These are phyloP conservation scores for Maudiozyma pseudohumilis DNA, from an alignment of 805 yeast species.

Conservation along the genomic window DNA sequence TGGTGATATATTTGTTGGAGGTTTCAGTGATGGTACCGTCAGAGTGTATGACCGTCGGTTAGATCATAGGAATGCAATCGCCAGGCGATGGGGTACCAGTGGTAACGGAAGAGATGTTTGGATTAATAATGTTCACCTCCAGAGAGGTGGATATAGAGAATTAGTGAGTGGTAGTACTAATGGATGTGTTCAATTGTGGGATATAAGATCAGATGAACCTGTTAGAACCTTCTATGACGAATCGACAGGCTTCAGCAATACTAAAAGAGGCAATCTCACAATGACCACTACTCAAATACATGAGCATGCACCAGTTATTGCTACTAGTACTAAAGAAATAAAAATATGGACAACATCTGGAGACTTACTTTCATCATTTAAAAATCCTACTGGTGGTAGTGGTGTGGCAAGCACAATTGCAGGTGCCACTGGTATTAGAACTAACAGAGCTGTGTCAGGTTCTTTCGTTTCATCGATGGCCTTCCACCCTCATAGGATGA, in stretches of 20 bases:
- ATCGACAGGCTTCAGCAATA: slow-evolving; percentile 24
- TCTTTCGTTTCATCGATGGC: slow-evolving; percentile 54
- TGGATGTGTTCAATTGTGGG: slow-evolving; percentile 85
- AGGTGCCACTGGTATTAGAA: slow-evolving; percentile 25
- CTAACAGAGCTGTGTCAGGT: slow-evolving; percentile 14
- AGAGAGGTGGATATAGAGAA: slow-evolving; percentile 91
- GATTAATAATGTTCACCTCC: slow-evolving; percentile 81
- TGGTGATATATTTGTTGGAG: slow-evolving; percentile 82
- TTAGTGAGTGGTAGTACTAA: slow-evolving; percentile 73
- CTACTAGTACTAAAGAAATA: slow-evolving; percentile 73
- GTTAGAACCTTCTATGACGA: slow-evolving; percentile 56
- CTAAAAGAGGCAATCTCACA: slow-evolving; percentile 11
- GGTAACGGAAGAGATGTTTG: slow-evolving; percentile 38
- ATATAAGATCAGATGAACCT: slow-evolving; percentile 65
- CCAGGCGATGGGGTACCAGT: slow-evolving; percentile 66
- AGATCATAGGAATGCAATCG: slow-evolving; percentile 78
- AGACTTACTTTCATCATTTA: slow-evolving; percentile 52
- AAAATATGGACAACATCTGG: slow-evolving; percentile 85
- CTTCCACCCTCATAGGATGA: slow-evolving; percentile 92
- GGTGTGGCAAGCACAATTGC: slow-evolving; percentile 27
- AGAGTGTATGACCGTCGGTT: slow-evolving; percentile 86
- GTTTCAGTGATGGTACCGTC: slow-evolving; percentile 82
- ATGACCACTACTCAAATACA: slow-evolving; percentile 72
- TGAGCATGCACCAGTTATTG: slow-evolving; percentile 93
- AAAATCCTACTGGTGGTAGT: slow-evolving; percentile 30